Percentiles rank a stretch among this genome's conserved stretches.
Evolutionary conservation across 345 rosid genomes (phyloP).

Genomic region (Moricandia arvensis): DNA sequence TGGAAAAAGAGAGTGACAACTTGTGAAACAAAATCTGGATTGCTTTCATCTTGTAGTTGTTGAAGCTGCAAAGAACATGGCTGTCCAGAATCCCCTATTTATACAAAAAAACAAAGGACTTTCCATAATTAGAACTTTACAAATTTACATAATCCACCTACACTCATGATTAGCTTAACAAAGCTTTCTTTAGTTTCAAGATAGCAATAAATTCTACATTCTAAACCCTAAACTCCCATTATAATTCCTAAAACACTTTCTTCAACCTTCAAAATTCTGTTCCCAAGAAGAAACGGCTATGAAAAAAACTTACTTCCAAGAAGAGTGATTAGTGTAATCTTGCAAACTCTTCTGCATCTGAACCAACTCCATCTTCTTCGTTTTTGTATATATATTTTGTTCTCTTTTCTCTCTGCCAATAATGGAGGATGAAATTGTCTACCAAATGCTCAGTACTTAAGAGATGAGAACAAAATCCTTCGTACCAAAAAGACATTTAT

Average conservation of each 20-base stretch:
- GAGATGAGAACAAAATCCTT: slow-evolving; percentile 28
- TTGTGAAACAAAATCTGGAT: slow-evolving; percentile 93
- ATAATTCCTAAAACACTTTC: not conserved
- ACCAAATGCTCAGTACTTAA: slow-evolving; percentile 25
- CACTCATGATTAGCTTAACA: not conserved
- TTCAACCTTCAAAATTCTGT: not conserved
- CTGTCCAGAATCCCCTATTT: slow-evolving; percentile 78
- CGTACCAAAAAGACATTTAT: slow-evolving; percentile 1
- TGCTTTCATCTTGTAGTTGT: slow-evolving; percentile 93
- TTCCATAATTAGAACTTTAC: slow-evolving; percentile 6
- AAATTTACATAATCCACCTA: not conserved
- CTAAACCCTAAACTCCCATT: not conserved
- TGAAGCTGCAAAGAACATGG: slow-evolving; percentile 85
- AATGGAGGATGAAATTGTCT: slow-evolving; percentile 26
- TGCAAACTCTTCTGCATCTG: slow-evolving; percentile 34
- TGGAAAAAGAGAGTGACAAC: slow-evolving; percentile 90
- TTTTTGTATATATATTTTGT: not conserved
- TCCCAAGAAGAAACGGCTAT: not conserved
- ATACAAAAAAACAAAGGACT: slow-evolving; percentile 10
- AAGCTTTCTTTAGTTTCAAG: not conserved
- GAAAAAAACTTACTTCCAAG: slow-evolving; percentile 53
- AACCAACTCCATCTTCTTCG: not conserved
- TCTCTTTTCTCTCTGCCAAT: slow-evolving; percentile 30
- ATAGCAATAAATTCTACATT: not conserved
- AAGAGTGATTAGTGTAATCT: slow-evolving; percentile 76